Evolutionary conservation across 305 asterid genomes (phyloP), one percentile per base, ranked within the genome.

Genomic region (Ajuga reptans): DNA sequence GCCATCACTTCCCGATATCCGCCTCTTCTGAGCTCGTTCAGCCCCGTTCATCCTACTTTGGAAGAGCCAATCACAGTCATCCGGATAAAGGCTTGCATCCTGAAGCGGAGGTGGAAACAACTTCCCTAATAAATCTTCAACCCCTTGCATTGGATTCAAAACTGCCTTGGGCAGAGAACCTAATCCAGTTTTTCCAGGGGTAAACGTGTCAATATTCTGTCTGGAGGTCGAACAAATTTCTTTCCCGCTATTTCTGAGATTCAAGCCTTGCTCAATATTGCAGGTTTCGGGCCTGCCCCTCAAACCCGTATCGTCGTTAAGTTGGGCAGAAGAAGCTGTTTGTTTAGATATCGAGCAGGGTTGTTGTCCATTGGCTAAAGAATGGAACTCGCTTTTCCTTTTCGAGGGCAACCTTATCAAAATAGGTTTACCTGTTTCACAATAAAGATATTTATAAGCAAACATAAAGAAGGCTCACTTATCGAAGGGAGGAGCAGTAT

Each of bases 21-120:
- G 54, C 59, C 63, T 76, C 64, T 72, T 73, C 69, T 65, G 82
- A 0, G 55, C 55, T 2, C 6, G 72, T 7, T 5, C 10, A 9
- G 42, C 66, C 34, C 55, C 59, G 14, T 71, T 52, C 56, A 73
- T 81, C 55, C 69, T 79, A 5, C 6, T 72, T 8, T 34, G 50
- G 54, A 71, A 76, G 31, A 86, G 78, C 95, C 92, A 88, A 9
- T 82, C 84, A 10, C 70, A 64, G 51, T 84, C 84, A 1, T 65
- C 72, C 6, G 76, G 1, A 59, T 16, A 51, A 17, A 37, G 39
- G 33, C 54, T 16, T 7, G 34, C 8, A 31, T 64, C 69, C 4
- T 61, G 76, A 52, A 54, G 15, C 8, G 6, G 66, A 6, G 84
- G 82, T 10, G 87, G 89, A 69, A 42, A 68, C 75, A 74, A 81